Percentiles rank a stretch among this genome's conserved stretches.
Evolutionary conservation across 192 early-diverging fungal species (phyloP).

Genomic region (Coemansia sp.): DNA sequence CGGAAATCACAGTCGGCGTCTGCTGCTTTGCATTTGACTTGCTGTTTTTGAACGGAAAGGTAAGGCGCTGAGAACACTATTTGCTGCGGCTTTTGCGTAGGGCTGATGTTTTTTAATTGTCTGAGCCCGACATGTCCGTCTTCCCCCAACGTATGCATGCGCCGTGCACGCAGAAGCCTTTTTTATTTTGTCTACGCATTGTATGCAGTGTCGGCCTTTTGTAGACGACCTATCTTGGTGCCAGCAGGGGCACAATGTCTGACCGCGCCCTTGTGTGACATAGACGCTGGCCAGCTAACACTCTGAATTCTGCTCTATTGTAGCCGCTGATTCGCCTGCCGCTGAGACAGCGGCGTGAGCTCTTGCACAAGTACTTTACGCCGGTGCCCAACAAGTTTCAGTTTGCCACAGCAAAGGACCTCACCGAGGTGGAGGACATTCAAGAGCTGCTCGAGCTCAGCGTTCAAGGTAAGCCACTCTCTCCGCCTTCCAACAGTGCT

Average conservation of each 20-base stretch:
- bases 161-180: not conserved
- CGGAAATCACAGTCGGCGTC: slow-evolving; percentile 91
- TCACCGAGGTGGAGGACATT: slow-evolving; percentile 87
- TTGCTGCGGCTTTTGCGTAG: not conserved
- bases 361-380: slow-evolving; percentile 66
- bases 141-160: slow-evolving; percentile 11
- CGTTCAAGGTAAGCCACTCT: slow-evolving; percentile 27
- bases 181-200: not conserved
- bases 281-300: not conserved
- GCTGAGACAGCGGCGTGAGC: slow-evolving; percentile 70
- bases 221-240: not conserved
- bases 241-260: not conserved
- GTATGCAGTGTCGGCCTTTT: not conserved
- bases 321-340: slow-evolving; percentile 74
- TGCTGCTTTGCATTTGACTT: slow-evolving; percentile 98
- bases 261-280: not conserved
- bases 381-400: slow-evolving; percentile 83
- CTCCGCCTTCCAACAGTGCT: not conserved
- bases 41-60: slow-evolving; percentile 88
- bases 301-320: not conserved
- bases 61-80: slow-evolving; percentile 13
- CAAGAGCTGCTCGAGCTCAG: slow-evolving; percentile 70
- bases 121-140: no score
- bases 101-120: not conserved
- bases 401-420: slow-evolving; percentile 83